A percentile compares a stretch with the other conserved stretches of the same genome.
Conservation (phyloP, 129 eudicot genomes). For the Glebionis coronaria region DNA sequence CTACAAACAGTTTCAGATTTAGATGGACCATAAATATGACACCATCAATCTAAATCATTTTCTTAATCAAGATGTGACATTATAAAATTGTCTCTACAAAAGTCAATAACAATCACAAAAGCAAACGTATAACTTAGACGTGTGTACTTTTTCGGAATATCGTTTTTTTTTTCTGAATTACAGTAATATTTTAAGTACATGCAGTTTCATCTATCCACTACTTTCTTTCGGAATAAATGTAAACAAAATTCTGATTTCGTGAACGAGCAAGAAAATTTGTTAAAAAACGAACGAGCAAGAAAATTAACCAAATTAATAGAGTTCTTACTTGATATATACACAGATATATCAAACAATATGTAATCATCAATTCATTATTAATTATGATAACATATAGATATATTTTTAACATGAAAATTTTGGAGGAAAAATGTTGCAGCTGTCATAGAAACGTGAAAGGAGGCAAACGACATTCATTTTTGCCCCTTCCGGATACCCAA, state of each 20-base stretch:
- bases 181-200: neutral
- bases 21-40: neutral
- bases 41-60: neutral
- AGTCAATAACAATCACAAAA: neutral
- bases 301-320: too few species aligned
- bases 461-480: too few species aligned
- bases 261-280: too few species aligned
- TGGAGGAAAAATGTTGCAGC: neutral
- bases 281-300: too few species aligned
- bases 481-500: too few species aligned
- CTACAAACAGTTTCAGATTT: conserved; percentile 3
- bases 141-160: neutral
- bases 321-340: too few species aligned
- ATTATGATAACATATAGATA: neutral
- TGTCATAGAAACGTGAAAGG: conserved; percentile 24
- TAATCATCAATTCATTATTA: too few species aligned
- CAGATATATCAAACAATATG: too few species aligned
- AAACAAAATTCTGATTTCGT: neutral
- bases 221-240: neutral
- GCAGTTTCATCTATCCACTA: too few species aligned
- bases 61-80: too few species aligned
- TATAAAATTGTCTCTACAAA: neutral
- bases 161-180: neutral
- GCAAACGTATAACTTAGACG: neutral
- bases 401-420: neutral